Conservation (phyloP, 2,329 filamentous ascomycete genomes). For the Monosporascus ibericus region DNA sequence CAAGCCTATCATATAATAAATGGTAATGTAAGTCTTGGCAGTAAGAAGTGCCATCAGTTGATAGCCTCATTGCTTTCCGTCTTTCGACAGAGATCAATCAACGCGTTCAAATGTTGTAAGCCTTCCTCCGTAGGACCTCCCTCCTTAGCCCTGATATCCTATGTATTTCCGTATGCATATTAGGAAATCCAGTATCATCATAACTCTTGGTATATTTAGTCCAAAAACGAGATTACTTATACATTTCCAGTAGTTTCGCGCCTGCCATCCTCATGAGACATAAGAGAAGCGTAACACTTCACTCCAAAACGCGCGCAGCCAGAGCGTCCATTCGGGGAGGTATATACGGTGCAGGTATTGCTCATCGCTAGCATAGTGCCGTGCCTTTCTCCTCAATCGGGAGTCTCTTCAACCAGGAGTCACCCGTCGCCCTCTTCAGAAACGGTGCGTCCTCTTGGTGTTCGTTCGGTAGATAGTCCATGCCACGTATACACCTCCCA, state of each 20-base stretch:
- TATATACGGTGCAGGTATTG: conserved; percentile 14
- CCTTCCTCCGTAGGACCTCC: no score
- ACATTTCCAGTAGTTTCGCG: conserved; percentile 16
- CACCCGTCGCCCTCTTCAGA: conserved; percentile 29
- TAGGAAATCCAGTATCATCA: conserved; percentile 2
- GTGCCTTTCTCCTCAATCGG: neutral
- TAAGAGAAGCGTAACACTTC: conserved; percentile 10
- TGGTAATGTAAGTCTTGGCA: no score
- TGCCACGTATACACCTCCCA: conserved; percentile 75
- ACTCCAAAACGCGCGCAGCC: conserved; percentile 7
- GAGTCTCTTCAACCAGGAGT: neutral
- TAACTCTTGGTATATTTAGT: conserved; percentile 16
- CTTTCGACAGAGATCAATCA: no score
- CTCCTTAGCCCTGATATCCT: no score
- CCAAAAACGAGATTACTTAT: conserved; percentile 17
- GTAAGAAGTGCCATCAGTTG: no score
- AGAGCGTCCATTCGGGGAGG: conserved; percentile 11
- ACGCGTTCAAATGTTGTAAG: no score
- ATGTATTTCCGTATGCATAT: no score
- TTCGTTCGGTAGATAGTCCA: conserved; percentile 76
- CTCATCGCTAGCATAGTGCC: neutral
- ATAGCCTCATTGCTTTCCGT: no score
- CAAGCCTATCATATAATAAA: no score
- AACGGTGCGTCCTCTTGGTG: conserved; percentile 52
- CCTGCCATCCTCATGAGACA: conserved; percentile 15